Base-by-base conservation (phyloP, 202 grass and related monocot species). In the Schoenoplectus tabernaemontani region DNA sequence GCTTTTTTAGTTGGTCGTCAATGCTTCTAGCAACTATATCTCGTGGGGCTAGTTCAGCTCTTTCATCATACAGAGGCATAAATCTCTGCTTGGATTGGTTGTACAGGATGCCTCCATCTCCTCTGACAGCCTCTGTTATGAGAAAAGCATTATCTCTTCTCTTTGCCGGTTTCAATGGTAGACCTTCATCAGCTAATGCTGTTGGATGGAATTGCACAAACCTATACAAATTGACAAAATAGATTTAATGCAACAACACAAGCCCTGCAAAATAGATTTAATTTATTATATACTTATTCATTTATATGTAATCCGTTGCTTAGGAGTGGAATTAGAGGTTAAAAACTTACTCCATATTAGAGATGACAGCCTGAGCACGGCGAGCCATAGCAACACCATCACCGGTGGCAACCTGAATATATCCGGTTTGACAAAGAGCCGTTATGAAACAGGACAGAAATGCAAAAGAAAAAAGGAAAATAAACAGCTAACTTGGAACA, bases 311-410 rank as follows among this genome's bases (percentile, higher is more conserved):
- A 8, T 67, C n/a, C n/a, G n/a, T n/a, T n/a, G n/a, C n/a, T n/a
- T n/a, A n/a, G n/a, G n/a, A n/a, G n/a, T n/a, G n/a, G n/a, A n/a
- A n/a, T n/a, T n/a, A n/a, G n/a, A n/a, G n/a, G n/a, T n/a, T n/a
- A n/a, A n/a, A n/a, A 69, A 97, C 95, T 94, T 79, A 97, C 95
- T 97, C 95, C 95, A 97, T 97, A 80, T 97, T 97, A 54, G 95
- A 97, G 68, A 97, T 94, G 65, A 97, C 95, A 87, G 91, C 91
- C 57, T 92, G 91, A 65, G 95, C 95, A 56, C 95, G 91, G 77
- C 92, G 95, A 37, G 83, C 87, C 88, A 97, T 97, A 72, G 95
- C 95, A 39, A 97, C 91, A 82, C 95, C 95, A 89, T 97, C 91
- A 86, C 91, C 95, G 58, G 95, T 94, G 77, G 95, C 91, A 71